phyloP scores from a whole-genome alignment of 257 asterid genomes.

The Cinchona pubescens region DNA sequence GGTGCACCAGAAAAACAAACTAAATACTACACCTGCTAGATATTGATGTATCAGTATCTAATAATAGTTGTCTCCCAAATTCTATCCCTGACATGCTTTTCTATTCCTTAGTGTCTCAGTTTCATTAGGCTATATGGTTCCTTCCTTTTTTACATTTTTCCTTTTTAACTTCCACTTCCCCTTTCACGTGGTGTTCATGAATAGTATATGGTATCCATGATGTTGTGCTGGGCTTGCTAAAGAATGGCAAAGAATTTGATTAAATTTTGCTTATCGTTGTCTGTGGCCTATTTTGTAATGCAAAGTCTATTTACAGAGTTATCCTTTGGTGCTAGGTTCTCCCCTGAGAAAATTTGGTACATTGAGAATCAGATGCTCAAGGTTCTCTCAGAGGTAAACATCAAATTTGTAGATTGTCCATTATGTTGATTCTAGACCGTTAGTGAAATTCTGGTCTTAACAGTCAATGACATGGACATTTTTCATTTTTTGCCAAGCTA shows the following conservation, averaged over 20 bases:
- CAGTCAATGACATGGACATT: background rate
- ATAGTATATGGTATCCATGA: background rate
- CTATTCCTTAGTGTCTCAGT: background rate
- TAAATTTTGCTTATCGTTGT: background rate
- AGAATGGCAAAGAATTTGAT: constrained; percentile 5
- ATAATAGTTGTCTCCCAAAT: background rate
- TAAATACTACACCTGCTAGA: background rate
- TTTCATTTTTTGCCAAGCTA: background rate
- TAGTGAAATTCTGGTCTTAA: background rate
- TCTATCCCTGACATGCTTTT: background rate
- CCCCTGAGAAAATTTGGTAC: constrained; percentile 91
- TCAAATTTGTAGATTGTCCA: constrained; percentile 15
- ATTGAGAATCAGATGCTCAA: constrained; percentile 95
- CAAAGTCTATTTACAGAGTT: constrained; percentile 26
- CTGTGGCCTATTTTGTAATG: constrained; percentile 27
- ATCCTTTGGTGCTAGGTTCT: constrained; percentile 63
- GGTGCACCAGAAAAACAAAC: background rate
- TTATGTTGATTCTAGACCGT: constrained; percentile 13
- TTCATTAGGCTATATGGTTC: background rate
- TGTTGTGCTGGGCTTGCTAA: background rate
- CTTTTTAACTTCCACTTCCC: background rate
- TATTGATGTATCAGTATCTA: background rate
- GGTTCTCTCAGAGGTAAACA: constrained; percentile 82
- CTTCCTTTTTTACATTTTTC: background rate
- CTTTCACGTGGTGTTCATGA: background rate